Percentiles rank a stretch among this genome's conserved stretches.
Evolutionary conservation across 176 grass and related monocot genomes (phyloP).

Genomic region (Phoenix roebelenii): DNA sequence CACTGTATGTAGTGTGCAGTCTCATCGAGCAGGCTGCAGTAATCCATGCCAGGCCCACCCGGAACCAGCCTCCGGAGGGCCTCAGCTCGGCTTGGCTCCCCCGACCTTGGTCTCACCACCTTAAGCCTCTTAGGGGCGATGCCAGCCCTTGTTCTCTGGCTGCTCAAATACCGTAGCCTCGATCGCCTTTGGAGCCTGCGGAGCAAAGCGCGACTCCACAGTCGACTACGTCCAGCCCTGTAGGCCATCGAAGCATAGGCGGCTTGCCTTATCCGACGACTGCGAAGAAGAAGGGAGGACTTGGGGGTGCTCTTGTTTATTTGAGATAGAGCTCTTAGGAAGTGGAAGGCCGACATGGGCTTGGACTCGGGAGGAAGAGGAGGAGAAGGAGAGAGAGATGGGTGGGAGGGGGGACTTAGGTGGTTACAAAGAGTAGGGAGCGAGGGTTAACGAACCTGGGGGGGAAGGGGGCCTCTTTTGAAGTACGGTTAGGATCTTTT

Average conservation of each 20-base stretch:
- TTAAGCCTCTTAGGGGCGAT: neutral
- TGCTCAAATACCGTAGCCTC: no score
- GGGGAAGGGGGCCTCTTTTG: neutral
- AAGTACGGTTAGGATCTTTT: constrained; percentile 27
- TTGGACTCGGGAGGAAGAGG: constrained; percentile 21
- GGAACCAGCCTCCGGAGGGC: constrained; percentile 60
- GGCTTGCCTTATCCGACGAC: constrained; percentile 46
- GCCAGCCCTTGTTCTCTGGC: no score
- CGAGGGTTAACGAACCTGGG: neutral
- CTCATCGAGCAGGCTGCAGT: constrained; percentile 73
- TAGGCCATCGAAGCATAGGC: constrained; percentile 72
- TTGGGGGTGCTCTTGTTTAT: constrained; percentile 26
- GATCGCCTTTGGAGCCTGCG: constrained; percentile 1
- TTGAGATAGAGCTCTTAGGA: constrained; percentile 57
- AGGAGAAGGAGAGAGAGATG: constrained; percentile 5
- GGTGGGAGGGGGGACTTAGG: neutral
- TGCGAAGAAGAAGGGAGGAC: constrained; percentile 20
- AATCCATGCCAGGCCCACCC: constrained; percentile 63
- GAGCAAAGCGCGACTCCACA: constrained; percentile 57
- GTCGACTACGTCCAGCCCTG: constrained; percentile 23
- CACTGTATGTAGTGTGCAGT: constrained; percentile 69
- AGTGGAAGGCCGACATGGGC: constrained; percentile 69
- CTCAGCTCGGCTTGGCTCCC: constrained; percentile 40
- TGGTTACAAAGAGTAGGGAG: neutral
- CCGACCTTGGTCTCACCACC: neutral